Evolutionary conservation across 306 rosid species (phyloP).

Genomic region (Albizia julibrissin): DNA sequence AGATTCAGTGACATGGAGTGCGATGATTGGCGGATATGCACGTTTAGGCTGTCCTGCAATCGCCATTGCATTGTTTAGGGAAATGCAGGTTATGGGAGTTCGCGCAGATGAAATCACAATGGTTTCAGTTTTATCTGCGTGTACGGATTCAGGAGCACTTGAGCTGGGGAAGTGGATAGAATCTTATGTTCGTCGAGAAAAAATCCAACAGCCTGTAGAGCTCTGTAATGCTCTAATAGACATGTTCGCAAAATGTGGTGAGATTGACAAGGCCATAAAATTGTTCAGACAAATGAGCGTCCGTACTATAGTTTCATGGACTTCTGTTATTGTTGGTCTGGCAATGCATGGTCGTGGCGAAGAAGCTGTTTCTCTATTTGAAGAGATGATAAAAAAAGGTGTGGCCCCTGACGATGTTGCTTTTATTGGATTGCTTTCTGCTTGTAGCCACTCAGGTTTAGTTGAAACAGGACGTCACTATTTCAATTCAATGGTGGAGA

Average conservation of each 20-base stretch:
- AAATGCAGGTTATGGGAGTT: constrained; percentile 74
- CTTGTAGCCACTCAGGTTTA: constrained; percentile 84
- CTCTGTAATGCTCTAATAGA: constrained; percentile 85
- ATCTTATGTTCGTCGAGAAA: constrained; percentile 60
- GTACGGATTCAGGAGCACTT: constrained; percentile 82
- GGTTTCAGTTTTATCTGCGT: constrained; percentile 78
- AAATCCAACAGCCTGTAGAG: constrained; percentile 58
- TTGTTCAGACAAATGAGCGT: constrained; percentile 58
- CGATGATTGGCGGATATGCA: constrained; percentile 84
- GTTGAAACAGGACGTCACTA: constrained; percentile 66
- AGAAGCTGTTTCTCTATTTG: constrained; percentile 69
- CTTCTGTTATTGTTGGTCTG: constrained; percentile 80
- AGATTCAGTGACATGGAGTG: constrained; percentile 88
- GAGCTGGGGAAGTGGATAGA: constrained; percentile 95
- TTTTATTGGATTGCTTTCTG: constrained; percentile 83
- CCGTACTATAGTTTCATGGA: constrained; percentile 84
- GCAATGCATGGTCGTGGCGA: constrained; percentile 88
- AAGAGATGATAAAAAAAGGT: constrained; percentile 67
- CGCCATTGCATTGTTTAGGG: constrained; percentile 67
- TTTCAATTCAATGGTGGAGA: constrained; percentile 60
- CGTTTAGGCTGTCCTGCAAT: constrained; percentile 56
- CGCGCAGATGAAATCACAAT: constrained; percentile 85
- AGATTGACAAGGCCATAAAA: constrained; percentile 67
- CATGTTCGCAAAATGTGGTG: constrained; percentile 93
- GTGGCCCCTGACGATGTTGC: constrained; percentile 76